Conservation (phyloP, 2,329 filamentous ascomycete genomes). For the Cladophialophora exuberans region DNA sequence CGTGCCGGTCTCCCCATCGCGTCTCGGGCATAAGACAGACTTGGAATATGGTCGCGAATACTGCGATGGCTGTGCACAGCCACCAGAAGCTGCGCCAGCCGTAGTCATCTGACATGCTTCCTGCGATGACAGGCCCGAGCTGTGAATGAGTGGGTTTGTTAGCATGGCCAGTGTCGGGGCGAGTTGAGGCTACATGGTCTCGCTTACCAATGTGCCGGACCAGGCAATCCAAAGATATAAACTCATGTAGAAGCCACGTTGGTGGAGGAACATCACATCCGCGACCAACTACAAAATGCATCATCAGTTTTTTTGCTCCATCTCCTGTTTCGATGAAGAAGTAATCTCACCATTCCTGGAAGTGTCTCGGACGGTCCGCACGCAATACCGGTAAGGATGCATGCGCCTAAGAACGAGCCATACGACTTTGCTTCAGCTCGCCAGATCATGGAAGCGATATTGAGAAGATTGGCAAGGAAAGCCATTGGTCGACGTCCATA, state of each 20-base stretch:
- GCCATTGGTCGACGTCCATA: constrained; percentile 42
- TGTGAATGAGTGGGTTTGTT: constrained; percentile 36
- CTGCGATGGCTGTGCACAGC: constrained; percentile 46
- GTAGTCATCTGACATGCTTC: constrained; percentile 45
- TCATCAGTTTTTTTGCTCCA: neutral
- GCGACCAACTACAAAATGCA: constrained; percentile 47
- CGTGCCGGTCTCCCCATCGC: constrained; percentile 35
- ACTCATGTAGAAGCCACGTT: constrained; percentile 45
- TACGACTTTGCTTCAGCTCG: constrained; percentile 48
- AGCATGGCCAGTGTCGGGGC: too few relatives aligned
- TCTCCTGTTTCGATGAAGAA: neutral
- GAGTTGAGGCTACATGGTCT: too few relatives aligned
- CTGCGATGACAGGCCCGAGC: constrained; percentile 49
- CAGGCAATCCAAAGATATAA: constrained; percentile 41
- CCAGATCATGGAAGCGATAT: constrained; percentile 48
- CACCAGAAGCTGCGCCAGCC: constrained; percentile 54
- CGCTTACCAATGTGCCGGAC: constrained; percentile 29
- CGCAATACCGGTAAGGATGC: constrained; percentile 48
- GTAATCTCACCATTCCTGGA: constrained; percentile 18
- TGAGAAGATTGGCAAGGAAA: constrained; percentile 42
- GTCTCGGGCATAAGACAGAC: constrained; percentile 49
- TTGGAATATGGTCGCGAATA: constrained; percentile 44
- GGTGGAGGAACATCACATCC: constrained; percentile 51
- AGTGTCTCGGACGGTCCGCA: constrained; percentile 50
- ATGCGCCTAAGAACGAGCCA: constrained; percentile 46